Evolutionary conservation across 352 stramenopile genomes (phyloP).

Genomic region (Globisporangium ultimum): DNA sequence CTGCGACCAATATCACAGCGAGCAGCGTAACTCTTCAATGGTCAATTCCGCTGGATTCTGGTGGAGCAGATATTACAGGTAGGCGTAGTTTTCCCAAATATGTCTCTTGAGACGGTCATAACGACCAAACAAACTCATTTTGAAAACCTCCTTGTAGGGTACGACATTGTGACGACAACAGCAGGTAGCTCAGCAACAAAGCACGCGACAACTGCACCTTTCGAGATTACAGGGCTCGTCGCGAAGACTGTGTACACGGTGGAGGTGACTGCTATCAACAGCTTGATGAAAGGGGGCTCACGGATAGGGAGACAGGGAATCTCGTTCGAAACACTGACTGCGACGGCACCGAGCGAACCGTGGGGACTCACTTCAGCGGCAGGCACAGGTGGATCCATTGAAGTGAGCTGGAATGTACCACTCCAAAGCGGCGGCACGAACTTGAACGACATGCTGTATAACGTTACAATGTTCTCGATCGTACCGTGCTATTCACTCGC

Average conservation of each 20-base stretch:
- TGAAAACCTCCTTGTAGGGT: constrained; percentile 12
- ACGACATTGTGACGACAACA: constrained; percentile 18
- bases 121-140: too few species aligned
- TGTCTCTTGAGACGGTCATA: too few species aligned
- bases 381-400: constrained; percentile 39
- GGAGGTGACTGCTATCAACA: constrained; percentile 45
- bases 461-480: constrained; percentile 30
- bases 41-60: constrained; percentile 37
- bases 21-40: constrained; percentile 35
- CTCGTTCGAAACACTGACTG: constrained; percentile 37
- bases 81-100: background rate
- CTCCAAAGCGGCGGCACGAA: constrained; percentile 28
- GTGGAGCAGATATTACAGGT: constrained; percentile 44
- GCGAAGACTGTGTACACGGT: constrained; percentile 45
- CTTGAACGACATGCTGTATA: constrained; percentile 40
- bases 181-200: constrained; percentile 15
- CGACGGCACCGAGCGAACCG: constrained; percentile 29
- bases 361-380: constrained; percentile 24
- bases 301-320: constrained; percentile 10
- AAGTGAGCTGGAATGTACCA: constrained; percentile 49
- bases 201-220: constrained; percentile 7
- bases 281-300: constrained; percentile 22
- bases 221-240: constrained; percentile 25
- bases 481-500: constrained; percentile 25
- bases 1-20: constrained; percentile 26